Evolutionary conservation across 352 stramenopile species (phyloP), one percentile per base, ranked within the genome.

Genomic region (Pythium myriotylum): DNA sequence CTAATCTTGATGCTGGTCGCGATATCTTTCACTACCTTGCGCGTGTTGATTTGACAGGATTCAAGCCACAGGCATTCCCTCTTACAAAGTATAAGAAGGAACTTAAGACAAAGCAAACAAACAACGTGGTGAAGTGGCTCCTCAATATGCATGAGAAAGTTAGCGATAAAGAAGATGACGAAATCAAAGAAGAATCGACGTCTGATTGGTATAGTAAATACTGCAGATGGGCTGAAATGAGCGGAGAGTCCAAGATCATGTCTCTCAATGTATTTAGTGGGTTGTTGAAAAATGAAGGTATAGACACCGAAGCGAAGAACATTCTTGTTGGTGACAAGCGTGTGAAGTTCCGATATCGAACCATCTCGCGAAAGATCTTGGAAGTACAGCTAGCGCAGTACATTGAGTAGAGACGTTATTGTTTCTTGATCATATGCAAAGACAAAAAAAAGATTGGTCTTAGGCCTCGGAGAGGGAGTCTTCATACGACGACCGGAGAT

Each of bases 71-170:
- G 35, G 33, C 43, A 32, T 57, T 64, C 45, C 56, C 56, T 64
- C 45, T 57, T 20, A 65, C 57, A 27, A 65, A 58, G 33, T 58
- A 65, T 52, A 65, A 65, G 57, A 65, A 58, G 57, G 56, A 64
- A 64, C 46, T 65, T 22, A 65, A 65, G 35, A 23, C 35, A 58
- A 65, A 65, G 57, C 46, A 65, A 58, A 52, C 46, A 3, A 58
- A 58, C 48, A 58, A 58, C 20, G 57, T 58, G 4, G 47, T 58
- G 56, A 58, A 58, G 35, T 46, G 29, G 50, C 50, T 46, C 27
- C 17, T 58, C 13, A 27, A 58, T 58, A 58, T 54, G 27, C 32
- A 58, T 43, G 50, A 58, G 35, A 58, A 10, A 46, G 29, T 58
- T 6, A 58, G 27, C 29, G 50, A 58, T 58, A 26, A 55, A 55